Evolutionary conservation across 2,329 filamentous ascomycete genomes (phyloP).

Genomic region (Trichoderma koningii): DNA sequence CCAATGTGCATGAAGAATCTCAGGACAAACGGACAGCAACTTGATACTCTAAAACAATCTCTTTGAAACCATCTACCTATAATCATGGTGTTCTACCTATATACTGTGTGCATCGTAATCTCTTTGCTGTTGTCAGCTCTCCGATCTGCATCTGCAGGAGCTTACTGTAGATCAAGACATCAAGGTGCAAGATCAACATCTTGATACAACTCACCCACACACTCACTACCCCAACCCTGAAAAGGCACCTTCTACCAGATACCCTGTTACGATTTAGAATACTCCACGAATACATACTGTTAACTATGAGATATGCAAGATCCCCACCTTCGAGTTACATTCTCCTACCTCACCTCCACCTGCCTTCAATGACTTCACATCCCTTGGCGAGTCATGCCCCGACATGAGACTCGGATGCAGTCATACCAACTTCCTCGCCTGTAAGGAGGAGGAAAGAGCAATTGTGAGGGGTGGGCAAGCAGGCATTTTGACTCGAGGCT

Average conservation of each 20-base stretch:
- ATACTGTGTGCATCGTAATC: too few species aligned
- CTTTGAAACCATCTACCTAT: too few species aligned
- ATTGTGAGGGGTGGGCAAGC: neutral
- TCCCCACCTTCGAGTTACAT: too few species aligned
- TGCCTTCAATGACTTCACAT: too few species aligned
- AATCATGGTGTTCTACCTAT: too few species aligned
- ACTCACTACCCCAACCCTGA: neutral
- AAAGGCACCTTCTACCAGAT: neutral
- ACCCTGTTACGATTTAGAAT: neutral
- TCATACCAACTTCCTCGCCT: neutral
- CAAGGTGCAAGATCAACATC: neutral
- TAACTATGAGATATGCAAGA: too few species aligned
- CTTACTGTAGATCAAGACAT: too few species aligned
- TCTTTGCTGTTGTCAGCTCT: too few species aligned
- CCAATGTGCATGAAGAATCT: neutral
- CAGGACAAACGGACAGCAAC: neutral
- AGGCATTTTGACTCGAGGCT: neutral
- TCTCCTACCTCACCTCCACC: too few species aligned
- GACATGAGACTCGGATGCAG: neutral
- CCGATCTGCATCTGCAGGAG: too few species aligned
- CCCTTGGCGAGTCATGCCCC: constrained; percentile 20
- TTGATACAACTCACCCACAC: neutral
- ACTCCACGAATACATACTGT: neutral
- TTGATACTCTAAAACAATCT: neutral
- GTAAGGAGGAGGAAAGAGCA: neutral